These are phyloP conservation scores for Leptomonas seymouri DNA, from an alignment of 208 protist species.

Conservation along the genomic window DNA sequence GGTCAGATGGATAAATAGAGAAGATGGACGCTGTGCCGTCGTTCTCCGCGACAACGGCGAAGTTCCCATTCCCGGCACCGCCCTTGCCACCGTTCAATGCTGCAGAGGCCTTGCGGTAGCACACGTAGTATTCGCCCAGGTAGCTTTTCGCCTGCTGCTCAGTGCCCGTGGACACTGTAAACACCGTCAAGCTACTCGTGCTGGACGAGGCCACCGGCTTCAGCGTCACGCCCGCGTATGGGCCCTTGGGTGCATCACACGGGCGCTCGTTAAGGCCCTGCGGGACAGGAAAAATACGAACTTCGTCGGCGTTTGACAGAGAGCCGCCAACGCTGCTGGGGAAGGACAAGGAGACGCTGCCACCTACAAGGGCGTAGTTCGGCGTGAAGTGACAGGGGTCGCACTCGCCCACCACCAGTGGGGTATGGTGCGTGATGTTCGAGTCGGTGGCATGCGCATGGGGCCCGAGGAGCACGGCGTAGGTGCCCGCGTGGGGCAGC, in stretches of 20 bases:
- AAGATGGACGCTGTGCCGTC: constrained; percentile 48
- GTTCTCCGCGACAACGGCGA: constrained; percentile 59
- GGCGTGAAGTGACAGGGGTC: constrained; percentile 82
- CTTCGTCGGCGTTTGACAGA: constrained; percentile 50
- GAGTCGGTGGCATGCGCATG: constrained; percentile 31
- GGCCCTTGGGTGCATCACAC: constrained; percentile 54
- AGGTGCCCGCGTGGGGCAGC: constrained; percentile 51
- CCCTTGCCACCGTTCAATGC: constrained; percentile 7
- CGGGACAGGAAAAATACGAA: constrained; percentile 71
- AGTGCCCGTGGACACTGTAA: constrained; percentile 51
- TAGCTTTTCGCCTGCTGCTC: constrained; percentile 37
- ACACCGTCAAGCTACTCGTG: constrained; percentile 40
- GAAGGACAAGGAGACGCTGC: constrained; percentile 54
- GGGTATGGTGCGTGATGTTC: constrained; percentile 60
- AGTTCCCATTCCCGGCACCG: constrained; percentile 14
- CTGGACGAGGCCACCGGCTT: constrained; percentile 34
- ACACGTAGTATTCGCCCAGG: constrained; percentile 84
- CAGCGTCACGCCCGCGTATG: constrained; percentile 62
- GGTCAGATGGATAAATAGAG: constrained; percentile 70
- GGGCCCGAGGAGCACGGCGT: constrained; percentile 72
- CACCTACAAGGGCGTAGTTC: constrained; percentile 58
- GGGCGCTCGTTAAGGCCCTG: constrained; percentile 48
- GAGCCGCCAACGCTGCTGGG: constrained; percentile 45
- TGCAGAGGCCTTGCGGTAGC: constrained; percentile 64
- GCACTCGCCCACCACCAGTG: constrained; percentile 64